Conservation (phyloP, 805 yeast species). For the Candida boidinii region DNA sequence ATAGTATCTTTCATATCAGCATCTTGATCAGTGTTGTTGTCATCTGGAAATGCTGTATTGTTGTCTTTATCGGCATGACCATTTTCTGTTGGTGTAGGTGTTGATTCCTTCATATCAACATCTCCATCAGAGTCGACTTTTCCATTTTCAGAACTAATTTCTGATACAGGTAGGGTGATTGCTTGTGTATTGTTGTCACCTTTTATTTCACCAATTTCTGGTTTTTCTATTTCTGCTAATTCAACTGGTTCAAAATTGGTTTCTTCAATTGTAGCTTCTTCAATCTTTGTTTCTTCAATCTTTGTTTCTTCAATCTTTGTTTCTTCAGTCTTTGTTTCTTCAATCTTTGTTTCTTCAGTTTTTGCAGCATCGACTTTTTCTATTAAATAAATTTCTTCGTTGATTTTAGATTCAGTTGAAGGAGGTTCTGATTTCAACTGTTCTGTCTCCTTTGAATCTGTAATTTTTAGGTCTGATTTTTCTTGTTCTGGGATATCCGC, state of each 20-base stretch:
- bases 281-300: slow-evolving; percentile 3
- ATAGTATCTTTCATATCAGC: no score
- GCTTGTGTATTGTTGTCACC: slow-evolving; percentile 1
- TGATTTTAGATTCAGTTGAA: neutral
- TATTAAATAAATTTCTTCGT: neutral
- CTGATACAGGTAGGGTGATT: no score
- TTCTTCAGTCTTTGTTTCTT: slow-evolving; percentile 2
- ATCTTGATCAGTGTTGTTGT: neutral
- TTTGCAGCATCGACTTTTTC: slow-evolving; percentile 1
- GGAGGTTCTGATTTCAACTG: neutral
- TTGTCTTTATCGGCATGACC: slow-evolving; percentile 4
- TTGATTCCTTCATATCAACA: no score
- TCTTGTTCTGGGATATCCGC: neutral
- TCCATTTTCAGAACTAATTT: no score
- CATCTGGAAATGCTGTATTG: neutral
- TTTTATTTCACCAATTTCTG: slow-evolving; percentile 2
- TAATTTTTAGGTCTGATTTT: neutral
- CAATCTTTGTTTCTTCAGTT: slow-evolving; percentile 8
- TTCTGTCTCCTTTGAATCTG: neutral
- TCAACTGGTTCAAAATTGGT: no score
- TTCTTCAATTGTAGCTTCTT: neutral
- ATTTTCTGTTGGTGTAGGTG: slow-evolving; percentile 10
- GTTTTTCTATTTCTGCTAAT: no score
- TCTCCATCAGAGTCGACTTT: no score
- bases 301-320: slow-evolving; percentile 1